Base-by-base conservation (phyloP, 2,329 filamentous ascomycete genomes). In the Cordyceps farinosa region DNA sequence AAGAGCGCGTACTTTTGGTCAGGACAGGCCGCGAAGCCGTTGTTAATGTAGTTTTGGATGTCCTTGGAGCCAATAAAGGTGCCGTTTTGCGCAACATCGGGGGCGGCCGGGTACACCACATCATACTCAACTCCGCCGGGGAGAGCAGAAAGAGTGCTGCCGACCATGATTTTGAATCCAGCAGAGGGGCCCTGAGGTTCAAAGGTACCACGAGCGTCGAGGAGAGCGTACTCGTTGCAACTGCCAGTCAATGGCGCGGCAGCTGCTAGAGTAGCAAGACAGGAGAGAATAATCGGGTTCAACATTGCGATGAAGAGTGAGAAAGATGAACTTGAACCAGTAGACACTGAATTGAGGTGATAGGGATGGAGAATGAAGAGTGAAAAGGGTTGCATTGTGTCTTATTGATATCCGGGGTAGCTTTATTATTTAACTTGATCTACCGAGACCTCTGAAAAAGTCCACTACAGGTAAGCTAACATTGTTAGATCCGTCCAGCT, bases 1-100 rank as follows among this genome's bases (percentile, higher is more conserved):
- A 56, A 7, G 17, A 56, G 36, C 5, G 53, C 53, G 29, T 56
- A 56, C 36, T 56, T 56, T 22, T 56, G 53, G 36, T 56, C 22
- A n/a, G 53, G 53, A n/a, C 53, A 56, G 22, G 34, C 36, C 9
- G 15, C 9, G 36, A 44, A 17, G 8, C 53, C 53, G 30, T 56
- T 38, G 29, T 44, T 56, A 38, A 56, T 36, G 30, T 56, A 29
- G 27, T 44, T 56, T 36, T 56, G 36, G 13, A 56, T 56, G 22
- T 56, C 53, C 9, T 42, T 17, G 13, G 53, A 13, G n/a, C 53
- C 53, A 10, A 56, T 56, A 9, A 56, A 56, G 3, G 53, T 56
- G 6, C 13, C 32, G 17, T 56, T 36, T 22, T 56, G 53, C n/a
- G 53, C 30, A 13, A 36, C 2, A 36, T 56, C 53, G 34, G n/a